phyloP scores from a whole-genome alignment of 139 green algal species.

The Tetradesmus lagerheimii region DNA sequence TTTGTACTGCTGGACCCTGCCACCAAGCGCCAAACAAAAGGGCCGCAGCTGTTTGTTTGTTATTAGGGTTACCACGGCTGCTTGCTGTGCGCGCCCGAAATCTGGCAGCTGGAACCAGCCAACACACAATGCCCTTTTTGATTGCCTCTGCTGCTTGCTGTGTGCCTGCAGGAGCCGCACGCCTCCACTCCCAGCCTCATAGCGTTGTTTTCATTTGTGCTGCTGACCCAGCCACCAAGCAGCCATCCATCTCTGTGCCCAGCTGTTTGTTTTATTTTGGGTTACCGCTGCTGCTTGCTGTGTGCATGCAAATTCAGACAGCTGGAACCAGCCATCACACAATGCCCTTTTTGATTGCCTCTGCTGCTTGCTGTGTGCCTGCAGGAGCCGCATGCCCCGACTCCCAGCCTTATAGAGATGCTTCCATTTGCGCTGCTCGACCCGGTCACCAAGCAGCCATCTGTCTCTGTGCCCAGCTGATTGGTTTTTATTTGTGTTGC shows the following conservation, averaged over 20 bases:
- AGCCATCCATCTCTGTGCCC: no score
- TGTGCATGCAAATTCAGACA: no score
- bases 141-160: background rate
- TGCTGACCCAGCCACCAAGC: constrained; percentile 70
- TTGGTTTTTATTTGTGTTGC: no score
- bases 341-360: no score
- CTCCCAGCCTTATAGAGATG: constrained; percentile 66
- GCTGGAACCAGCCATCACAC: no score
- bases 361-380: no score
- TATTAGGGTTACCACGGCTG: no score
- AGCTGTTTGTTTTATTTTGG: no score
- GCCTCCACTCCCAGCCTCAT: constrained; percentile 58
- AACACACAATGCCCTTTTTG: no score
- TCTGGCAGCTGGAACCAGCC: no score
- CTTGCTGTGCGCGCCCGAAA: background rate
- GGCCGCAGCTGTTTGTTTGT: constrained; percentile 73
- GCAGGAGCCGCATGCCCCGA: constrained; percentile 20
- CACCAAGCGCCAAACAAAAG: constrained; percentile 53
- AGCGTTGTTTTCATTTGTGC: constrained; percentile 86
- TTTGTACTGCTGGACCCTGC: constrained; percentile 85
- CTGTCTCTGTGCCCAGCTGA: no score
- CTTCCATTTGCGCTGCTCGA: constrained; percentile 90
- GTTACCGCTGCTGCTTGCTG: no score
- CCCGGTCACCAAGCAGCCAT: constrained; percentile 56
- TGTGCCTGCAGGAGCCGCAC: constrained; percentile 6